phyloP scores from a whole-genome alignment of 1,139 yeast genomes.

The Kodamaea plutei region DNA sequence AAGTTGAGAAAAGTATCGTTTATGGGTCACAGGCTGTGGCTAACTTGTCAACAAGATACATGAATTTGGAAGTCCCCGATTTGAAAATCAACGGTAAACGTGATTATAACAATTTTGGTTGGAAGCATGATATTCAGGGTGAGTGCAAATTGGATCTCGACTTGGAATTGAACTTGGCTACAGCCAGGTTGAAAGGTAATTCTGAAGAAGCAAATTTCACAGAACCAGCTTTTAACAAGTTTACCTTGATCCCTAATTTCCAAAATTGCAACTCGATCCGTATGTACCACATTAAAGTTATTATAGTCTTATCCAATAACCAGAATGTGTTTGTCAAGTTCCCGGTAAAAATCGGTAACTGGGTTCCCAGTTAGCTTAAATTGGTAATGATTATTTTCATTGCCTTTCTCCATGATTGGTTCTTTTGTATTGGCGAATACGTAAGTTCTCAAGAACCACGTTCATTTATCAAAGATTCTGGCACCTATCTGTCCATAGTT shows the following conservation, averaged over 20 bases:
- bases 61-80: conserved; percentile 14
- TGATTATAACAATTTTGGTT: background rate
- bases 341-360: conserved; percentile 16
- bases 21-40: conserved; percentile 32
- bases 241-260: conserved; percentile 22
- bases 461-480: too few relatives aligned
- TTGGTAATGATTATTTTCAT: background rate
- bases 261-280: conserved; percentile 22
- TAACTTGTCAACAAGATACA: conserved; percentile 23
- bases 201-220: conserved; percentile 2
- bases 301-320: conserved; percentile 16
- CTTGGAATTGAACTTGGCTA: conserved; percentile 4
- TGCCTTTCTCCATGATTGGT: too few relatives aligned
- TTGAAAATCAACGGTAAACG: conserved; percentile 7
- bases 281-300: conserved; percentile 19
- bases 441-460: too few relatives aligned
- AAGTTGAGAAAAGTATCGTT: conserved; percentile 26
- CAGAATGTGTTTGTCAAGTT: conserved; percentile 18
- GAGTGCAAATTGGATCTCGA: too few relatives aligned
- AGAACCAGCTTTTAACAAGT: conserved; percentile 13
- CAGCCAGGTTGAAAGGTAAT: conserved; percentile 1
- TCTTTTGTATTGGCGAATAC: too few relatives aligned
- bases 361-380: background rate
- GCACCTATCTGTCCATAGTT: too few relatives aligned
- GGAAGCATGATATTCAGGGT: background rate